Evolutionary conservation across 2,329 filamentous ascomycete genomes (phyloP), one percentile per base, ranked within the genome.

Genomic region (Apiospora sp.): DNA sequence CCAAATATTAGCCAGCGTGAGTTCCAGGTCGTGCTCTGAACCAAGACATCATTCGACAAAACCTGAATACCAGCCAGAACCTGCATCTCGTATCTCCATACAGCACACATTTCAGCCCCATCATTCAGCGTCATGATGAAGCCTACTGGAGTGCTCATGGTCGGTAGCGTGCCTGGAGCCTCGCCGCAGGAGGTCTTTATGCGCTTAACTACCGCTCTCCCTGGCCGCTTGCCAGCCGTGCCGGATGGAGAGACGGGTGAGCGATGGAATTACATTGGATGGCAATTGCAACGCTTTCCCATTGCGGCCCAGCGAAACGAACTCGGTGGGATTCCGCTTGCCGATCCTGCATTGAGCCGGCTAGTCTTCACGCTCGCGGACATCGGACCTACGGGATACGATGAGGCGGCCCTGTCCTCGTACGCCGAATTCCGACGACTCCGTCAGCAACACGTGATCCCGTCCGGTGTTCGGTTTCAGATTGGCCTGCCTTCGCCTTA

Each of bases 201-300:
- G 43, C 75, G 75, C 69, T 69, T 77, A 43, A n/a, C 72, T 48
- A 54, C 74, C 67, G 75, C 74, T 27, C 74, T 77, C 61, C 75
- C 76, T 24, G 72, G 74, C 67, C 75, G 74, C 44, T 72, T 77
- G 70, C 51, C 72, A 71, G 71, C 76, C 49, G 14, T 77, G 48
- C 76, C 77, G 6, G 77, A 78, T 69, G 76, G 76, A 41, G 76
- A 78, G 68, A 76, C 72, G 34, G 75, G 76, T 27, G 76, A 77
- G 58, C 71, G 77, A 70, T 74, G 72, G 71, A 77, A 77, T 41
- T 78, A 76, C 69, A 76, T 78, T 61, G 75, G 74, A 72, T 77
- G 75, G 75, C 75, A 78, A 69, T 68, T 75, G 19, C 44, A 71
- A 58, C 3, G 13, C n/a, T 64, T 64, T 4, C 58, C 22, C 19